Base-by-base conservation (phyloP, 305 asterid species). In the Fraxinus xanthoxyloides region DNA sequence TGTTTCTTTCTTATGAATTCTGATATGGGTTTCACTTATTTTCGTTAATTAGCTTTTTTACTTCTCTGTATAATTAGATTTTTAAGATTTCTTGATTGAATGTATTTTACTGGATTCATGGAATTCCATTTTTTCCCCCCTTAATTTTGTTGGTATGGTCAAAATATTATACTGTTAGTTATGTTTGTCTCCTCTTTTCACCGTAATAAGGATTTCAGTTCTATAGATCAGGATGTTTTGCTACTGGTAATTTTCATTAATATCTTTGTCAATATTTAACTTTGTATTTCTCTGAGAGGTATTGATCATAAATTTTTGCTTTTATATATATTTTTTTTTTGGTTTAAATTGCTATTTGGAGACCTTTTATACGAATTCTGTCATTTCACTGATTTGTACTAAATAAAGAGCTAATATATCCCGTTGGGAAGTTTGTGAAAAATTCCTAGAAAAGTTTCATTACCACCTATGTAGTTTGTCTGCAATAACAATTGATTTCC, bases 201-300 rank as follows among this genome's bases (percentile, higher is more conserved):
- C 76, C 79, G 82, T 72, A 72, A 87, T 83, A 69, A 65, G 85
- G 83, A 80, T 81, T 78, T 84, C 86, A 84, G 86, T 87, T 86
- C 82, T 84, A 83, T 72, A 70, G 72, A 80, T 73, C 79, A 35
- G 87, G 67, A 43, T 32, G 24, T 63, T 79, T 74, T 76, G 56
- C 82, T 85, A 82, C 76, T 82, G 79, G 76, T 76, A 75, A 46
- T 48, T 43, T 84, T 80, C 70, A 48, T 75, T 61, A 40, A 30
- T 63, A 72, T 82, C 65, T 51, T 82, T 34, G 72, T 82, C 48
- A 59, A 65, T 77, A 51, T 82, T 70, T 78, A 83, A 31, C 31
- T 78, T 31, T 26, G 21, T 79, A 54, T 81, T 83, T 80, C 77
- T 81, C 82, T 69, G 67, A 40, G 72, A 73, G 63, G 78, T 28